phyloP scores from a whole-genome alignment of 2,329 filamentous ascomycete genomes.

The Didymella arachidicola region DNA sequence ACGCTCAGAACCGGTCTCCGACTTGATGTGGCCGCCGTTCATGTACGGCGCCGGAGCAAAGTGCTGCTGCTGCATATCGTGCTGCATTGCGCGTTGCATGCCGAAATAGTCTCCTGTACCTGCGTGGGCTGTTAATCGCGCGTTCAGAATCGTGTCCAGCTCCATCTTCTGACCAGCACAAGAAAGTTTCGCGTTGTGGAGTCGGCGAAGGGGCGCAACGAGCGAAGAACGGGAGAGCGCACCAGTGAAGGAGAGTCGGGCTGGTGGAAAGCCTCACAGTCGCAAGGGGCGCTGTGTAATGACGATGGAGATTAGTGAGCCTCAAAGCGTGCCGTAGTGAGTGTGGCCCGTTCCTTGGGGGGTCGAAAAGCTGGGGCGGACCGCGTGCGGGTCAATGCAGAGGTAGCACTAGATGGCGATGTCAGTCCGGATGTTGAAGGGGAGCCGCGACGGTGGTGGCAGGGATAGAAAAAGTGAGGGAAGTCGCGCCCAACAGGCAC shows the following conservation, averaged over 20 bases:
- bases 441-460: conserved; percentile 24
- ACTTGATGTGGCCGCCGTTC: conserved; percentile 61
- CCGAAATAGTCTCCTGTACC: conserved; percentile 47
- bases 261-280: conserved; percentile 38
- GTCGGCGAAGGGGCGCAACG: conserved; percentile 27
- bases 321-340: conserved; percentile 28
- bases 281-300: conserved; percentile 32
- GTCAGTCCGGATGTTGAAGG: conserved; percentile 40
- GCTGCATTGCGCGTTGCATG: conserved; percentile 55
- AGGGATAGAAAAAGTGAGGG: conserved; percentile 21
- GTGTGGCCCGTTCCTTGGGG: conserved; percentile 43
- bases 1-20: conserved; percentile 67
- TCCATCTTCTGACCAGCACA: conserved; percentile 43
- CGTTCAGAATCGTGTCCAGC: conserved; percentile 53
- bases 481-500: conserved; percentile 37
- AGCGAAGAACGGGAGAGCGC: conserved; percentile 44
- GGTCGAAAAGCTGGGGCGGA: conserved; percentile 43
- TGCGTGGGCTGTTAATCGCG: conserved; percentile 51
- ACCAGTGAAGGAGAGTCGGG: conserved; percentile 39
- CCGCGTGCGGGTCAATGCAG: conserved; percentile 53
- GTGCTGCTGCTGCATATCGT: conserved; percentile 53
- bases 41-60: conserved; percentile 59
- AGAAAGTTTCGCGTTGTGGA: conserved; percentile 30
- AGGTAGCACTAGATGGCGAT: conserved; percentile 43
- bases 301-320: conserved; percentile 34